These are phyloP conservation scores for Orychophragmus violaceus DNA, from an alignment of 345 rosid genomes.

Conservation along the genomic window DNA sequence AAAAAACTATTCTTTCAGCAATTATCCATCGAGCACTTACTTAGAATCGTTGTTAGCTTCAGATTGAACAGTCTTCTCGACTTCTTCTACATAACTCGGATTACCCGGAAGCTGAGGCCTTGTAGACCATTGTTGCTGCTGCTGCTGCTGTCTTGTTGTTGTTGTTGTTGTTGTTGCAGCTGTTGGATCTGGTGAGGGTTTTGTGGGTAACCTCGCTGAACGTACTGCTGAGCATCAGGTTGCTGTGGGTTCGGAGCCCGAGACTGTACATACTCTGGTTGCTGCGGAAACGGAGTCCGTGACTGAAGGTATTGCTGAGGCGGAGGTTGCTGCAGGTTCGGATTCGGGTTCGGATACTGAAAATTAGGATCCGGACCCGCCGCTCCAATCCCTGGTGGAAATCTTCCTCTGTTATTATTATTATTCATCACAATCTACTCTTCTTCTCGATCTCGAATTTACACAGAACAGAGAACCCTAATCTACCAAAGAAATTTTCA, in stretches of 20 bases:
- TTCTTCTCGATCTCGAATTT: slow-evolving; percentile 23
- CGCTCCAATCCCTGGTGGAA: slow-evolving; percentile 68
- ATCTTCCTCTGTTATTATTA: slow-evolving; percentile 52
- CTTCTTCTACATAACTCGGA: slow-evolving; percentile 45
- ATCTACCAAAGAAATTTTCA: background rate
- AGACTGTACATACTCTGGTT: slow-evolving; percentile 33
- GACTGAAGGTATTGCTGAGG: slow-evolving; percentile 31
- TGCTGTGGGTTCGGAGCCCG: background rate
- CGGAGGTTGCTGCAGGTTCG: slow-evolving; percentile 10
- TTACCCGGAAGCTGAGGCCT: slow-evolving; percentile 38
- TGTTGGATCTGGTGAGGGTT: slow-evolving; percentile 28
- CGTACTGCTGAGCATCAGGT: slow-evolving; percentile 12
- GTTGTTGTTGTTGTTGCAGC: slow-evolving; percentile 32
- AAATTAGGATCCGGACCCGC: slow-evolving; percentile 45
- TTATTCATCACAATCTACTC: slow-evolving; percentile 46
- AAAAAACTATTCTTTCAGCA: too few species aligned
- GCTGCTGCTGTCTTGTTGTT: slow-evolving; percentile 25
- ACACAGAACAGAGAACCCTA: background rate
- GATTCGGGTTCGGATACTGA: slow-evolving; percentile 32
- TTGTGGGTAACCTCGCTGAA: slow-evolving; percentile 18
- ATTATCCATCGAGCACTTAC: slow-evolving; percentile 36
- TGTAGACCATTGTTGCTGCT: slow-evolving; percentile 46
- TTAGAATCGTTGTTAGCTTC: slow-evolving; percentile 64
- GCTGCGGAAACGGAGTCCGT: slow-evolving; percentile 36
- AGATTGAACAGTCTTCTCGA: slow-evolving; percentile 87